Evolutionary conservation across 495 filamentous ascomycete species (phyloP), one percentile per base, ranked within the genome.

Genomic region (Penicillium chermesinum): DNA sequence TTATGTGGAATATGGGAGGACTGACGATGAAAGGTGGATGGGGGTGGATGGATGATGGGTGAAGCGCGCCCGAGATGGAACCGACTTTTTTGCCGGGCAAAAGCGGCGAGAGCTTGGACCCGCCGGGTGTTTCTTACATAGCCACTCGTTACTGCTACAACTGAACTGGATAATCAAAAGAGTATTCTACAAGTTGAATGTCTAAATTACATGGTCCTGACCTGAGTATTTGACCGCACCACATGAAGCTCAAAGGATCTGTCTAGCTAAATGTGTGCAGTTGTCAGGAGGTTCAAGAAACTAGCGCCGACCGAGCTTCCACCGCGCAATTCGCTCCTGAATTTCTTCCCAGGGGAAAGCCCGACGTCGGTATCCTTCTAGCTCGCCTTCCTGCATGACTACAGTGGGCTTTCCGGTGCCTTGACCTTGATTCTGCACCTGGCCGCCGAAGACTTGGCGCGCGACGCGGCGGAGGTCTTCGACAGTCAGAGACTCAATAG

Each of bases 371-470:
- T 71, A 67, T 10, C 70, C 71, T 42, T 74, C 70, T 33, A 73
- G 32, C 46, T 73, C 65, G 36, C 71, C 78, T 67, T 95, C 90
- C 73, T 96, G 93, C 63, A 97, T 55, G 40, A 97, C 90, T 35
- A 97, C 88, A 0, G 93, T 97, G n/a, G 91, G 90, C 38, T 88
- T 84, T 21, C 93, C 93, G 49, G 81, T 93, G 12, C 93, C 93
- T 15, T 74, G 58, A 8, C 93, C 93, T 1, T 64, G 55, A 64
- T 96, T 98, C 48, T 78, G 55, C 13, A 93, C 83, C 46, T 82
- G 57, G 2, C 93, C 93, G 44, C 85, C 78, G 20, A 97, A 78
- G 15, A 99, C 84, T 53, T 77, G 68, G 52, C 74, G 75, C 36
- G 93, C 93, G n/a, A 97, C 94, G 39, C 89, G 77, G 38, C 86